Evolutionary conservation across 805 yeast genomes (phyloP), one percentile per base, ranked within the genome.

Genomic region (Candida wancherniae): DNA sequence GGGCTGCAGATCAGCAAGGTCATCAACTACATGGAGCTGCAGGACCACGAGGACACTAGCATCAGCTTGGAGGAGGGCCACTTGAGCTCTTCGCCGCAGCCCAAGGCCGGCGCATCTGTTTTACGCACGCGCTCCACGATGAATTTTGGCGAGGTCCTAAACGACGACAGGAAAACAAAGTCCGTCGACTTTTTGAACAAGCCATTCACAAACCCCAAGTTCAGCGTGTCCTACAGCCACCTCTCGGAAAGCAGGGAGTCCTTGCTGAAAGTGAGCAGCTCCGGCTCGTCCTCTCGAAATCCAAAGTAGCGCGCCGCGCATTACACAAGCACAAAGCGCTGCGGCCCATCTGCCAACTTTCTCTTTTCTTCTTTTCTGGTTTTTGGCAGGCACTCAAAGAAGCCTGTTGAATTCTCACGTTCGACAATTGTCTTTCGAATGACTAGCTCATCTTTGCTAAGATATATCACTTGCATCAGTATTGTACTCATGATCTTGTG

Each of bases 51-150:
- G 12, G 47, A 44, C 8, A 24, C 47, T 17, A 57, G 44, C 33
- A 19, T 52, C 21, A 50, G 41, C 19, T 42, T 63, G 37, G 68
- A 62, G 40, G 67, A 59, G 34, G 68, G 68, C 3, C 39, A 50
- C 10, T 38, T 55, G 37, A 28, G 42, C 2, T 36, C 56, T 3
- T 29, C 47, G n/a, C 42, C 51, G 4, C 37, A 51, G 1, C 39
- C 38, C 2, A 22, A 22, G 21, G 32, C 34, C 18, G 28, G 28
- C 6, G 48, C 38, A 5, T 49, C 58, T 1, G 57, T 56, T 9
- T 47, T 64, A 15, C 44, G 71, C 17, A 63, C 71, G 2, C 37
- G 71, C 29, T 61, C 64, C 23, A 50, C 57, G 4, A 50, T 61
- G 13, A 61, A 53, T 29, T 50, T 63, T 32, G 28, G 33, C 4